These are phyloP conservation scores for Botryotinia convoluta DNA, from an alignment of 2,329 filamentous ascomycete genomes.

Conservation along the genomic window DNA sequence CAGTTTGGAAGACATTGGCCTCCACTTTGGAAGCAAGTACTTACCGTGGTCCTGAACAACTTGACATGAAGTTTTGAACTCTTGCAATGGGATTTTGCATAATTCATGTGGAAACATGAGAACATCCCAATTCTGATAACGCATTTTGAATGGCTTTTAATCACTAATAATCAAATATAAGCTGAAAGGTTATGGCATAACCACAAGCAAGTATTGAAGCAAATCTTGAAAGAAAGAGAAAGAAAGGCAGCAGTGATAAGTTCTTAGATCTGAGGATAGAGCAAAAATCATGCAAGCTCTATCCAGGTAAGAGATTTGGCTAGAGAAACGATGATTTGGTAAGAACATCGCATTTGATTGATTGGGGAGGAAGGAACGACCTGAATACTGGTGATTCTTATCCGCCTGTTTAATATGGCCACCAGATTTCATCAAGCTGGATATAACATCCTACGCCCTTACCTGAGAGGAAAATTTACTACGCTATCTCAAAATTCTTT, in stretches of 20 bases:
- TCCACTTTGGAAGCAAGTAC: background rate
- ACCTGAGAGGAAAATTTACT: background rate
- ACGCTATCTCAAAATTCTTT: background rate
- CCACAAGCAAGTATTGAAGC: conserved; percentile 19
- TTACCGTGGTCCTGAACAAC: conserved; percentile 53
- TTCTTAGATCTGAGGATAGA: background rate
- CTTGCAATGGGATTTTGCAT: conserved; percentile 69
- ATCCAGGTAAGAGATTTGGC: background rate
- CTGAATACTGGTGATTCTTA: background rate
- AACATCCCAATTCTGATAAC: conserved; percentile 84
- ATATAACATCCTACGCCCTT: background rate
- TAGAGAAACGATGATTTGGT: background rate
- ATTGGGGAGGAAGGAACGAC: conserved; percentile 5
- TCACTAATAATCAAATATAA: conserved; percentile 8
- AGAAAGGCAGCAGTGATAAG: background rate
- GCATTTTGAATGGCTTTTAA: conserved; percentile 52
- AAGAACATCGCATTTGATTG: background rate
- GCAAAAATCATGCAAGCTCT: background rate
- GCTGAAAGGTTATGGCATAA: conserved; percentile 10
- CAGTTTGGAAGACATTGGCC: background rate
- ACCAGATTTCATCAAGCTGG: background rate
- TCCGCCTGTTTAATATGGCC: background rate
- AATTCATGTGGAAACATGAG: conserved; percentile 68
- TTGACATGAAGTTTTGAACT: conserved; percentile 78
- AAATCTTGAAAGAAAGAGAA: conserved; percentile 17